Conservation (phyloP, 495 filamentous ascomycete genomes). For the Trichocladium antarcticum region DNA sequence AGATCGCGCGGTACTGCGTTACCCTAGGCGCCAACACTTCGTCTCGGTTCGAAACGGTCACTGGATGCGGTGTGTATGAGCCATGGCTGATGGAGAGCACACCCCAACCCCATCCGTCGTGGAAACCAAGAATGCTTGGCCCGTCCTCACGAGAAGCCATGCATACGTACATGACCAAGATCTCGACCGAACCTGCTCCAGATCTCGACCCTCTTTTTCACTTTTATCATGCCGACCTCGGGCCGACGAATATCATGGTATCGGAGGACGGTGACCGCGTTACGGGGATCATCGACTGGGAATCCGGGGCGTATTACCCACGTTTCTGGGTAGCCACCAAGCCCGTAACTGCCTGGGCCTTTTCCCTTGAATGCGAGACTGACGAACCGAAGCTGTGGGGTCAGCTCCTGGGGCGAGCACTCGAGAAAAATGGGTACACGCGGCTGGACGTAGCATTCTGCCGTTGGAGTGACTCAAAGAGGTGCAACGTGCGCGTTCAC, state of each 20-base stretch:
- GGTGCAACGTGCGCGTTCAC: too few relatives aligned
- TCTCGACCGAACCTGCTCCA: neutral
- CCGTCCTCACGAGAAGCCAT: neutral
- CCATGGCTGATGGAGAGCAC: neutral
- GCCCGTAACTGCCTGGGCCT: neutral
- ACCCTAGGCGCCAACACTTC: neutral
- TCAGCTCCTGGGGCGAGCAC: neutral
- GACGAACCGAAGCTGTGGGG: neutral
- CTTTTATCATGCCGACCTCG: constrained; percentile 3
- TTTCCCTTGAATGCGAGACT: neutral
- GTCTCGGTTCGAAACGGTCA: neutral
- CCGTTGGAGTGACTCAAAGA: neutral
- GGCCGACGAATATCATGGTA: constrained; percentile 1
- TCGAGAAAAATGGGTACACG: neutral
- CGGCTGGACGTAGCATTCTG: neutral
- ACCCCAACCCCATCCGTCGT: neutral
- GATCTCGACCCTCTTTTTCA: neutral
- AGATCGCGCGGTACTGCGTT: neutral
- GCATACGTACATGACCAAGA: neutral
- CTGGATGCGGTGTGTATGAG: neutral
- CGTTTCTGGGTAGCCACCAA: constrained; percentile 4
- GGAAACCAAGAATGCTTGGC: neutral
- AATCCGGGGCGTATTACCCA: constrained; percentile 3
- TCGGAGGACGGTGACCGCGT: neutral
- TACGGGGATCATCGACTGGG: neutral